Base-by-base conservation (phyloP, 1,139 yeast species). In the Tardiomyces depauwii region DNA sequence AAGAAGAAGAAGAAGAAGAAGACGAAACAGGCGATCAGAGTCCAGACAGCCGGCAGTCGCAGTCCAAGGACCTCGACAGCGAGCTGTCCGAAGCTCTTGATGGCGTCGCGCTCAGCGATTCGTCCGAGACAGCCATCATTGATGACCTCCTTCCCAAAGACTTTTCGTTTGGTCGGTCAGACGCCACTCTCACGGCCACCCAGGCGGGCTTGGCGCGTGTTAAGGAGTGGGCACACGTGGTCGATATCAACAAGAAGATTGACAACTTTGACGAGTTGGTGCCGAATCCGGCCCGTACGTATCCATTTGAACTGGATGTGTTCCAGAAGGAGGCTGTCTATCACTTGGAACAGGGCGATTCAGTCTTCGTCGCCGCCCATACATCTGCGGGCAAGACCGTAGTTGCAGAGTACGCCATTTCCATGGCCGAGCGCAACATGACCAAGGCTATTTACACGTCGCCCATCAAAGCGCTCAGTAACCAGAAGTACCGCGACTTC, bases 351-450 rank as follows among this genome's bases (percentile, higher is more conserved):
- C 94, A 89, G 62, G 95, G 95, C 43, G 98, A 91, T 61, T 88
- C 97, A 1, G 99, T 91, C 2, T 86, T 91, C 64, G 97, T 91
- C 2, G 96, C 98, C 6, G 99, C 99, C 0, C 99, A 91, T 61
- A 89, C 98, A 0, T 89, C 97, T 30, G 98, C 98, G 7, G 99
- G 99, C 69, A 91, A 91, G 62, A 91, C 99, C 0, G 99, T 93
- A 42, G 98, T 91, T 44, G 99, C 99, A 0, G 99, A 91, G 62
- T 93, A 91, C 60, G 97, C 98, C 40, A 91, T 91, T 68, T 97
- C 98, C 1, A 94, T 88, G 70, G 86, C 96, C 13, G 70, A 87
- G 52, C 71, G 88, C 56, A 88, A 86, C 47, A 88, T 87, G 67
- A 96, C 91, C 61, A 79, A 96, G 66, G 96, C 91, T 45, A 91